Evolutionary conservation across 2,329 filamentous ascomycete species (phyloP), one percentile per base, ranked within the genome.

Genomic region (Colletotrichum filicis): DNA sequence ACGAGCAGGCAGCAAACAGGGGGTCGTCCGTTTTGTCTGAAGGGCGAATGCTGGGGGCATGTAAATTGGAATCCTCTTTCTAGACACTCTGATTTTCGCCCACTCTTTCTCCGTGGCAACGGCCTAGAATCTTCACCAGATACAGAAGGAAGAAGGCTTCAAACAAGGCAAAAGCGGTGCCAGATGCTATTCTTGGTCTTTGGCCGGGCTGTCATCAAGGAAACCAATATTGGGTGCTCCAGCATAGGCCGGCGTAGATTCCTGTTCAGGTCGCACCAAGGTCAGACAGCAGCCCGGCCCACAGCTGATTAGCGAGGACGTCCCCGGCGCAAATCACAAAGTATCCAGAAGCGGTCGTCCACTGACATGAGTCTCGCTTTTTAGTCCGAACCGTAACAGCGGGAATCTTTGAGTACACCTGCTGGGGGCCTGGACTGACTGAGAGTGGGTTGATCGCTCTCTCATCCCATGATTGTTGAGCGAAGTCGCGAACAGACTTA

Each of bases 221-320:
- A 35, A 68, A 14, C 46, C 19, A 65, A 65, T 60, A 70, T 57
- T 60, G 70, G 49, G 2, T 46, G 30, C 70, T 64, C 55, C 60
- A 61, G 60, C 55, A 59, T 30, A 26, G 35, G 26, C 66, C 70
- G 66, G 70, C 70, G 66, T 60, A 73, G 56, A 61, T 65, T 70
- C 70, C 70, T 60, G 55, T 70, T 70, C 66, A 73, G 70, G 70
- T 73, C 56, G 49, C 60, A 70, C 66, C 70, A 67, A 63, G 68
- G 68, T 74, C 62, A 59, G 67, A 72, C 60, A 61, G 66, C 26
- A 57, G 68, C 57, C 61, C 61, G 61, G 60, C 56, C 71, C 71
- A 73, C 68, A 46, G 46, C 62, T 74, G 71, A 74, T 74, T 72
- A 72, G 71, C 71, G 71, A 74, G 71, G 66, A 74, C 68, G 56